phyloP scores from a whole-genome alignment of 2,329 filamentous ascomycete genomes.

The Aspergillus japonicus region DNA sequence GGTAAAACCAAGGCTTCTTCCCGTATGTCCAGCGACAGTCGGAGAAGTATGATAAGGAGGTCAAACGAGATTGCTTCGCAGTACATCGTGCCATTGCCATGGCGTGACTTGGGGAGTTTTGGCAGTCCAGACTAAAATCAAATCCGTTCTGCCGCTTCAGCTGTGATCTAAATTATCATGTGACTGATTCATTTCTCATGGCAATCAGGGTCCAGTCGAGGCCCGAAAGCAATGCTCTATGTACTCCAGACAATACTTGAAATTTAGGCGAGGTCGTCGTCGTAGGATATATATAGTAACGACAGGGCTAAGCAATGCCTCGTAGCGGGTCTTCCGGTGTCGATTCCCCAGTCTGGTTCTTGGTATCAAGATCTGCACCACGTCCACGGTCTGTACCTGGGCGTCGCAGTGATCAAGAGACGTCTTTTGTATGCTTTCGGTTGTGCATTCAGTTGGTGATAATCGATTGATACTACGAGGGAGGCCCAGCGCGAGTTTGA shows the following conservation, averaged over 20 bases:
- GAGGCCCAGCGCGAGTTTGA: not conserved
- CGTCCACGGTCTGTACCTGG: not conserved
- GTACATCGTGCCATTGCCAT: not conserved
- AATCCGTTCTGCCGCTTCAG: not conserved
- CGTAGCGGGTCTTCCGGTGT: not conserved
- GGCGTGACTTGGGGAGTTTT: conserved; percentile 1
- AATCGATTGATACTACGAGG: not conserved
- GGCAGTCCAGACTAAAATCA: not conserved
- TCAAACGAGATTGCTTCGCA: not conserved
- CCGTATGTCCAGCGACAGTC: not conserved
- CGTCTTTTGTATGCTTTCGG: not conserved
- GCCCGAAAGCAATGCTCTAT: not conserved
- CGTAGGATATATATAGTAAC: not conserved
- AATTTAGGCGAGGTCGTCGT: not conserved
- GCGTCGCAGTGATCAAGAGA: not conserved
- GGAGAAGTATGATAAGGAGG: not conserved
- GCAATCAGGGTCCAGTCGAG: not conserved
- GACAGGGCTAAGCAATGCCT: not conserved
- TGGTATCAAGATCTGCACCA: not conserved
- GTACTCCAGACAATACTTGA: no score
- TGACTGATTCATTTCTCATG: not conserved
- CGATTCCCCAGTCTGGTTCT: not conserved
- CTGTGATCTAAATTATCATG: not conserved
- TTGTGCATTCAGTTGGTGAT: not conserved
- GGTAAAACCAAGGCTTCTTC: no score